phyloP scores from a whole-genome alignment of 2,329 filamentous ascomycete species.

The Colletotrichum lini region DNA sequence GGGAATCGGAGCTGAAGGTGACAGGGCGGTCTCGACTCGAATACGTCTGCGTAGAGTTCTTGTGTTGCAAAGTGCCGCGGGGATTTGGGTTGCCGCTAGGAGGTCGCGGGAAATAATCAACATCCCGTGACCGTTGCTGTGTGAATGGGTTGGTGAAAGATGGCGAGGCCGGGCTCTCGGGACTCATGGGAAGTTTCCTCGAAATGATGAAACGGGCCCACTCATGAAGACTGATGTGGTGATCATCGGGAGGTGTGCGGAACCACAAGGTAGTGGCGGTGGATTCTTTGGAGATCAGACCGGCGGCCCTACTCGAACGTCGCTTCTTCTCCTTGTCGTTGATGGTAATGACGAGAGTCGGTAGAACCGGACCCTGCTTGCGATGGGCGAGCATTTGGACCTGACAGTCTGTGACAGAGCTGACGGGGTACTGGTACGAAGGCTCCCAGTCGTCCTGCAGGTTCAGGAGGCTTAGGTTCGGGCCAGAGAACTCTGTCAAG shows the following conservation, averaged over 20 bases:
- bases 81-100: constrained; percentile 59
- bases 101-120: constrained; percentile 60
- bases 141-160: constrained; percentile 67
- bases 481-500: constrained; percentile 26
- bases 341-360: constrained; percentile 72
- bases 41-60: constrained; percentile 63
- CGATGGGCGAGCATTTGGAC: constrained; percentile 72
- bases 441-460: constrained; percentile 68
- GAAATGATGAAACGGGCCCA: constrained; percentile 70
- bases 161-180: constrained; percentile 68
- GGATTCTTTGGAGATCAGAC: constrained; percentile 68
- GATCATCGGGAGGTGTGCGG: constrained; percentile 67
- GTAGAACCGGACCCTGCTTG: constrained; percentile 72
- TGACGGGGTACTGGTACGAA: constrained; percentile 67
- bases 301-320: constrained; percentile 74
- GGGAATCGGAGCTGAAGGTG: constrained; percentile 70
- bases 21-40: constrained; percentile 65
- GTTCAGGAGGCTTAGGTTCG: constrained; percentile 39
- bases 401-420: constrained; percentile 69
- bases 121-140: constrained; percentile 54
- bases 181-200: constrained; percentile 60
- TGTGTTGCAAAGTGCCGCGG: constrained; percentile 60
- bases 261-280: constrained; percentile 68
- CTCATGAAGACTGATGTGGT: constrained; percentile 67
- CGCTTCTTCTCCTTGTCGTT: constrained; percentile 75